Evolutionary conservation across 2,329 filamentous ascomycete genomes (phyloP), one percentile per base, ranked within the genome.

Genomic region (Diaporthe capsici): DNA sequence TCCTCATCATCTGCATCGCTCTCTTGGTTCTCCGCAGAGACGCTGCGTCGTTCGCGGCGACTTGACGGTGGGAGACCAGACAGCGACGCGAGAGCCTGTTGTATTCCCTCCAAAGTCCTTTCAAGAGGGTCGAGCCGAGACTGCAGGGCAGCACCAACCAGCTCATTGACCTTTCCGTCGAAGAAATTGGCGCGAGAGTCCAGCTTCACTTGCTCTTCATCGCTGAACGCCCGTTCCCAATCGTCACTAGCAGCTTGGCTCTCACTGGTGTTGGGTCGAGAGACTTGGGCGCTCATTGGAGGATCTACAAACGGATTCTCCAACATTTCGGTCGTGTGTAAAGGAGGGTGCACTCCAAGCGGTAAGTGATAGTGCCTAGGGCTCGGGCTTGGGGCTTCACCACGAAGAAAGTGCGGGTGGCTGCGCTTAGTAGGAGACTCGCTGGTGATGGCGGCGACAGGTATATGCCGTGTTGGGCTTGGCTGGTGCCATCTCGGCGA

Each of bases 1-100:
- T 98, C 95, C 81, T 98, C 95, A 77, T 98, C 96, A 82, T 98
- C 96, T 15, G 97, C 96, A 84, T 98, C 97, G 82, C 96, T 98
- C 76, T 97, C 92, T 65, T 91, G 88, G 4, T 89, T 81, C 42
- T 95, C 94, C n/a, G 88, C 91, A 63, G 94, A 96, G 42, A 91
- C 84, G 82, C 93, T 95, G 94, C 96, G 55, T 91, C 84, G 82
- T 92, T 95, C 79, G 92, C 91, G 78, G 90, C 88, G 37, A 90
- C 89, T 89, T 42, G 90, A 87, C 37, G 87, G 86, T 20, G 88
- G 87, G 73, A 87, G 87, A 42, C 87, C 87, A 39, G 90, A 88
- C 79, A 93, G 87, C 58, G 88, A 86, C 25, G 88, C 87, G 73
- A 98, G 84, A 4, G 91, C 91, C 73, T 93, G 88, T 79, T 96